A percentile compares a stretch with the other conserved stretches of the same genome.
Conservation (phyloP, 805 yeast genomes). For the Yamadazyma insecticola region DNA sequence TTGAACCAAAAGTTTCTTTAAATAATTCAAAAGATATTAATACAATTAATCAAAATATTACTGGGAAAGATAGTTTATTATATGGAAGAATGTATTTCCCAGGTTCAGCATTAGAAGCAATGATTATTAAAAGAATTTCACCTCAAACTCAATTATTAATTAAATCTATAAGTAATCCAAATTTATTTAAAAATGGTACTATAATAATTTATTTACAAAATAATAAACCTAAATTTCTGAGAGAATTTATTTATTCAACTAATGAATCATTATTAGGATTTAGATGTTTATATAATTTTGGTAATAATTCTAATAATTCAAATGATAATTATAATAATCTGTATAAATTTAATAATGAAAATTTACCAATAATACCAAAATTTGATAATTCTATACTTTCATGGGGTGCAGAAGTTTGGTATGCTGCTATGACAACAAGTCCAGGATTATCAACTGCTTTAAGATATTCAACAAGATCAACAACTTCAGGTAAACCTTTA, state of each 20-base stretch:
- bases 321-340: conserved; percentile 4
- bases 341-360: conserved; percentile 26
- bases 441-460: conserved; percentile 88
- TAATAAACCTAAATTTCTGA: conserved; percentile 56
- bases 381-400: conserved; percentile 63
- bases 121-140: conserved; percentile 65
- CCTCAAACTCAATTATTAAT: conserved; percentile 59
- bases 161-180: conserved; percentile 70
- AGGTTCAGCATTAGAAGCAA: conserved; percentile 79
- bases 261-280: conserved; percentile 82
- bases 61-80: conserved; percentile 41
- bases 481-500: conserved; percentile 83
- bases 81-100: conserved; percentile 92
- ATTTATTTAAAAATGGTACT: conserved; percentile 47
- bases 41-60: conserved; percentile 1
- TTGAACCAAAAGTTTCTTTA: conserved; percentile 38
- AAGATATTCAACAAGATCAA: conserved; percentile 79
- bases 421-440: conserved; percentile 74
- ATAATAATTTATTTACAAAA: conserved; percentile 70
- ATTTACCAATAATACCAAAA: conserved; percentile 35
- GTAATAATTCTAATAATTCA: conserved; percentile 14
- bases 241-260: conserved; percentile 76
- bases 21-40: neutral
- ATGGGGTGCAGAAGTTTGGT: conserved; percentile 85
- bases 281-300: conserved; percentile 69